A percentile compares a stretch with the other conserved stretches of the same genome.
Conservation (phyloP, 2,329 filamentous ascomycete species). For the Corinectria fuckeliana region DNA sequence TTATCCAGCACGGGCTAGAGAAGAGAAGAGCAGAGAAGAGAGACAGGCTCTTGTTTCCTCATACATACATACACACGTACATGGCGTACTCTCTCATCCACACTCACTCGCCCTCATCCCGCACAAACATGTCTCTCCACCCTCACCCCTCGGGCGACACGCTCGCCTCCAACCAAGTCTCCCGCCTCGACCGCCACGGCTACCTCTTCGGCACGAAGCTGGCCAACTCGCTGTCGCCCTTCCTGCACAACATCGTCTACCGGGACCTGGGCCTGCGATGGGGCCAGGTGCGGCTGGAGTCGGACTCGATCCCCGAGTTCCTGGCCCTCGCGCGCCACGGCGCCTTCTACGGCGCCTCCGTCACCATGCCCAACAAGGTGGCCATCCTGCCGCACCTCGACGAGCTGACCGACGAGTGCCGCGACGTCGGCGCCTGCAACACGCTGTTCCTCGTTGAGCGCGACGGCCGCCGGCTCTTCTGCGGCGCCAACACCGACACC, state of each 20-base stretch:
- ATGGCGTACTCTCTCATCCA: background rate
- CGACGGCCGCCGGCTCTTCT: slow-evolving; percentile 58
- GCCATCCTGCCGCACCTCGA: slow-evolving; percentile 77
- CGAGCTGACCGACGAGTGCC: slow-evolving; percentile 73
- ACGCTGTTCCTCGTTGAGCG: slow-evolving; percentile 71
- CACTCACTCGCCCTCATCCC: background rate
- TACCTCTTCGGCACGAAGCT: slow-evolving; percentile 66
- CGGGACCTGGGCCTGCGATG: slow-evolving; percentile 56
- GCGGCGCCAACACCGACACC: slow-evolving; percentile 83
- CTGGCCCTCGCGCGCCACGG: slow-evolving; percentile 60
- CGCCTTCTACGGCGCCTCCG: slow-evolving; percentile 70
- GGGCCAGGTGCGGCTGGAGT: slow-evolving; percentile 61
- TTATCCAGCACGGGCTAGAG: too few species aligned
- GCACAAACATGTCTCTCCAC: slow-evolving; percentile 28
- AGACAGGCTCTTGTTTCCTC: background rate
- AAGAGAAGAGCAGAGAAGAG: too few species aligned
- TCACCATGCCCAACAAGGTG: slow-evolving; percentile 88
- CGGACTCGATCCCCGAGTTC: slow-evolving; percentile 56
- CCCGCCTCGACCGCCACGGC: slow-evolving; percentile 52
- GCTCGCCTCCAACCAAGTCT: slow-evolving; percentile 30
- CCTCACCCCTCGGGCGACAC: slow-evolving; percentile 31
- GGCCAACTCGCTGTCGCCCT: slow-evolving; percentile 60
- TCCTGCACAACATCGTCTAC: slow-evolving; percentile 62
- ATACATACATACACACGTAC: background rate
- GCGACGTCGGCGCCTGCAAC: slow-evolving; percentile 79